A percentile compares a stretch with the other conserved stretches of the same genome.
Conservation (phyloP, 495 filamentous ascomycete genomes). For the Talaromyces trachyspermus region DNA sequence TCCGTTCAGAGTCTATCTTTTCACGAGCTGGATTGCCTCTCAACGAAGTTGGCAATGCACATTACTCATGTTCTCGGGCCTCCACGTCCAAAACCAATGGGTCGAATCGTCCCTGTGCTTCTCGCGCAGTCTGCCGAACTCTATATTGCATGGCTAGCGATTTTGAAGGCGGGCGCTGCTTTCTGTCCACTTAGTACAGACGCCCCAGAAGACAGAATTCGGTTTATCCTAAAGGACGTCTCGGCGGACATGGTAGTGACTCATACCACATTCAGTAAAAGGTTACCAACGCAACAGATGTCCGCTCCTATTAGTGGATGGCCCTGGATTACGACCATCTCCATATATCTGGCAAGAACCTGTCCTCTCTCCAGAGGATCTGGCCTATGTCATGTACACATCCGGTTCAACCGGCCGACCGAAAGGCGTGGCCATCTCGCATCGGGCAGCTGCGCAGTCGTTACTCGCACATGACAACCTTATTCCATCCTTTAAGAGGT, state of each 20-base stretch:
- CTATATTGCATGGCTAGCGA: conserved; percentile 64
- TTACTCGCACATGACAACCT: conserved; percentile 68
- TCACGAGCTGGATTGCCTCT: conserved; percentile 46
- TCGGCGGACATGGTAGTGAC: conserved; percentile 49
- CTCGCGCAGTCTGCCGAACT: conserved; percentile 62
- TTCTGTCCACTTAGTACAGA: conserved; percentile 75
- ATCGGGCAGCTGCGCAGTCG: conserved; percentile 67
- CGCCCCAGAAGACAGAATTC: conserved; percentile 61
- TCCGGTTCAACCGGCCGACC: conserved; percentile 83
- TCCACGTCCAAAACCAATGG: not conserved
- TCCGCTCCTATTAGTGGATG: conserved; percentile 26
- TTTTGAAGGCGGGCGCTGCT: conserved; percentile 68
- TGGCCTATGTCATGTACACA: conserved; percentile 89
- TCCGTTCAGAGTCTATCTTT: conserved; percentile 45
- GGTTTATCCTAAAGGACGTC: conserved; percentile 67
- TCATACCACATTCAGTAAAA: conserved; percentile 18
- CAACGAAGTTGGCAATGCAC: conserved; percentile 42
- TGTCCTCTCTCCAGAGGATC: conserved; percentile 24
- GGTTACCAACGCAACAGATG: conserved; percentile 11
- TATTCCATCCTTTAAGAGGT: conserved; percentile 64
- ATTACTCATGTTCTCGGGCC: conserved; percentile 28
- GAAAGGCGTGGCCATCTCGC: conserved; percentile 76
- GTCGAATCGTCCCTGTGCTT: conserved; percentile 59
- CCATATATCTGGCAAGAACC: not conserved
- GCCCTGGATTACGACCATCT: conserved; percentile 10